A percentile compares a stretch with the other conserved stretches of the same genome.
Conservation (phyloP, 257 asterid species). For the Coffea eugenioides region DNA sequence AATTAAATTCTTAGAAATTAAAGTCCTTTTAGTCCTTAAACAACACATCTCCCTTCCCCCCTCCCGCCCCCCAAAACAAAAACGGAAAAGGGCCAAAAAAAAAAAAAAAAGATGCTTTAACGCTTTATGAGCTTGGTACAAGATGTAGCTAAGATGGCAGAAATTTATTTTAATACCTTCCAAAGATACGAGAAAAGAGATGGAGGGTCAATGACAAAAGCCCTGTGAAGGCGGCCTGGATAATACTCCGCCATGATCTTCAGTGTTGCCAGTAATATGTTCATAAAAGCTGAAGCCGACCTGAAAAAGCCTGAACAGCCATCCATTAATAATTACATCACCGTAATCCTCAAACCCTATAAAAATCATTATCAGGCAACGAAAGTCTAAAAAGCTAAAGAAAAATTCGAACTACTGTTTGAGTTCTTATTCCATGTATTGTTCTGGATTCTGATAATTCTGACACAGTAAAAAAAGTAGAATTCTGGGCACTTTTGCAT, state of each 20-base stretch:
- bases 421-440: conserved; percentile 9
- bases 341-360: conserved; percentile 34
- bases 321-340: conserved; percentile 21
- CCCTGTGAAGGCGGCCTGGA: conserved; percentile 72
- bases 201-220: conserved; percentile 92
- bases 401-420: conserved; percentile 36
- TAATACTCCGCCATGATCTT: conserved; percentile 77
- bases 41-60: neutral
- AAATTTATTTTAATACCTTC: conserved; percentile 53
- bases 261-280: conserved; percentile 65
- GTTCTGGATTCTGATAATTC: conserved; percentile 18
- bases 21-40: neutral
- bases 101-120: no score
- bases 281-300: conserved; percentile 93
- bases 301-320: conserved; percentile 80
- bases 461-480: conserved; percentile 47
- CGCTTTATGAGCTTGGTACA: neutral
- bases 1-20: neutral
- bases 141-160: neutral
- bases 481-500: conserved; percentile 46
- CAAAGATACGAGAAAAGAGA: conserved; percentile 83
- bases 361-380: conserved; percentile 10
- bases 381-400: conserved; percentile 12
- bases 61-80: neutral
- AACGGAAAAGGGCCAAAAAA: no score